These are phyloP conservation scores for Oryza glaberrima DNA, from an alignment of 176 grass and related monocot species.

Conservation along the genomic window DNA sequence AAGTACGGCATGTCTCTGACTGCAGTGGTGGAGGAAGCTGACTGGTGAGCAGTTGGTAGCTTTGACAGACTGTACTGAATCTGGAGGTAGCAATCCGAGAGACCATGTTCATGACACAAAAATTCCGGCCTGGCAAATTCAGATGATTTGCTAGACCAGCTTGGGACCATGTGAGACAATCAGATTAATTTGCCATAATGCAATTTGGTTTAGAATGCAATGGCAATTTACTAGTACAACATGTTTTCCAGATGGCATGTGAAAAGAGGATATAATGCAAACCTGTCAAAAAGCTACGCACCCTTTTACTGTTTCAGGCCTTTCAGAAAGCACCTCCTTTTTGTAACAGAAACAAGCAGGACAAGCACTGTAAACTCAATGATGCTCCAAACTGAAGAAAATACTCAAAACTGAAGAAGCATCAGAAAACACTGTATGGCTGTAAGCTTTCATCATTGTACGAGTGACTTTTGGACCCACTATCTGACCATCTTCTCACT, in stretches of 20 bases:
- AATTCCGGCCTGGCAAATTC: not conserved
- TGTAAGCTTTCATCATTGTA: not conserved
- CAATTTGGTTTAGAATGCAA: not conserved
- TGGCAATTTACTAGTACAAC: not conserved
- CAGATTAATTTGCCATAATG: not conserved
- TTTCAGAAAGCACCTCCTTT: not conserved
- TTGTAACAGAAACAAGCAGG: not conserved
- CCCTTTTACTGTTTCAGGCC: not conserved
- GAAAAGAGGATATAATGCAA: not conserved
- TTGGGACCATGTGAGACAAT: constrained; percentile 1
- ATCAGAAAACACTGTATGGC: not conserved
- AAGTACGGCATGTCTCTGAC: not conserved
- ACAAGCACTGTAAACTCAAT: not conserved
- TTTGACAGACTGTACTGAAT: not conserved
- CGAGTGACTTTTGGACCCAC: not conserved
- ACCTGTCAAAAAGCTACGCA: not conserved
- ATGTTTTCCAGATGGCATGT: not conserved
- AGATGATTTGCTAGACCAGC: not conserved
- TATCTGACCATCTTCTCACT: not conserved
- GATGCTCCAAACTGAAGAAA: not conserved
- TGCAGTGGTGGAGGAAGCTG: not conserved
- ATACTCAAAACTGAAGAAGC: not conserved
- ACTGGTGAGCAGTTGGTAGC: not conserved
- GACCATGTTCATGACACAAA: not conserved
- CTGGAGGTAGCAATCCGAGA: not conserved